These are phyloP conservation scores for Barbatosphaeria neglecta DNA, from an alignment of 495 filamentous ascomycete species.

Conservation along the genomic window DNA sequence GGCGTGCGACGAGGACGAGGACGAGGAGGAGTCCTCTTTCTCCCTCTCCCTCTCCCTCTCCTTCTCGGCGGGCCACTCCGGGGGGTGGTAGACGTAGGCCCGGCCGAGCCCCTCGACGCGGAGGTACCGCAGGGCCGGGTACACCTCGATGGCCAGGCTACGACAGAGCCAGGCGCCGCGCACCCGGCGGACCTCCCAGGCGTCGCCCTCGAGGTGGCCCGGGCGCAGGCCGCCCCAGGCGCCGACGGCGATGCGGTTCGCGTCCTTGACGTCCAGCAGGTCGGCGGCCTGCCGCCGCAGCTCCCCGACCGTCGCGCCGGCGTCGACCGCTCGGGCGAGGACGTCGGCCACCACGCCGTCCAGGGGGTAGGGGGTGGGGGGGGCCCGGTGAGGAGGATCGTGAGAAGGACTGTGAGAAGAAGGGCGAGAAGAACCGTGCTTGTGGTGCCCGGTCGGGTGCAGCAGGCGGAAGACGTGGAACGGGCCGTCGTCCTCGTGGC, in stretches of 20 bases:
- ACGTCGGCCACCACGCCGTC: not conserved
- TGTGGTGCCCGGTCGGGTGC: not conserved
- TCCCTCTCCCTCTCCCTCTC: too few relatives aligned
- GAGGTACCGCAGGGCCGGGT: conserved; percentile 9
- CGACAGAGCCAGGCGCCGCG: conserved; percentile 21
- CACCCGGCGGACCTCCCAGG: conserved; percentile 18
- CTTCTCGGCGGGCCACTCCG: not conserved
- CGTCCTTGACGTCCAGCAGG: conserved; percentile 6
- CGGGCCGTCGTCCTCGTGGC: not conserved
- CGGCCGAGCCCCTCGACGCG: conserved; percentile 17
- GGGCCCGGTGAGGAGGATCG: too few relatives aligned
- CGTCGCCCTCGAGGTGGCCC: conserved; percentile 17
- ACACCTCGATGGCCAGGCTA: conserved; percentile 17
- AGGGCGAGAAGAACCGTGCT: too few relatives aligned
- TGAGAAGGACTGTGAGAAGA: too few relatives aligned
- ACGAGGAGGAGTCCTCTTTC: too few relatives aligned
- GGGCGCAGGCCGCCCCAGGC: conserved; percentile 17
- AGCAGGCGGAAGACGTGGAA: not conserved
- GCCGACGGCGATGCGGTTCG: conserved; percentile 16
- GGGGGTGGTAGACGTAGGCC: conserved; percentile 21
- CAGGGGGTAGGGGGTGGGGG: too few relatives aligned
- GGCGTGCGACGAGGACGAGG: too few relatives aligned
- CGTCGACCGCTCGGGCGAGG: not conserved
- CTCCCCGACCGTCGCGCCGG: not conserved
- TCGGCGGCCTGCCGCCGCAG: conserved; percentile 3